These are phyloP conservation scores for Beauveria brongniartii DNA, from an alignment of 2,329 filamentous ascomycete species.

Conservation along the genomic window DNA sequence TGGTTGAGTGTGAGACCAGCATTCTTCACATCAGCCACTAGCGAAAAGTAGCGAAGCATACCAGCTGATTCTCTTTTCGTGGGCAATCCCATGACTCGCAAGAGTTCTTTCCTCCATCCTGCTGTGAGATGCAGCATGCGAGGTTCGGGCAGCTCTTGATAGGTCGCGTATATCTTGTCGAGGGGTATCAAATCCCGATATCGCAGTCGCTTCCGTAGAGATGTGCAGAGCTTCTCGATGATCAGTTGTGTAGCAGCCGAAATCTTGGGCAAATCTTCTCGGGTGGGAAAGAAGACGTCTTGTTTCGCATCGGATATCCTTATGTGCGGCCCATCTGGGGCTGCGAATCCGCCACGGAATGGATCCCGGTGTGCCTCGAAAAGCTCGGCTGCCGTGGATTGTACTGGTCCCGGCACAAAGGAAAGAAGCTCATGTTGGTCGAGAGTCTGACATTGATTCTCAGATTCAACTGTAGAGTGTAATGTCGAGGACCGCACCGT, in stretches of 20 bases:
- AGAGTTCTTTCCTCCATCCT: constrained; percentile 50
- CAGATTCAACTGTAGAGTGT: background rate
- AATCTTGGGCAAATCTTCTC: constrained; percentile 29
- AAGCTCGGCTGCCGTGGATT: constrained; percentile 43
- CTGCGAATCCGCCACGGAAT: constrained; percentile 45
- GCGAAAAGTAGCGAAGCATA: constrained; percentile 75
- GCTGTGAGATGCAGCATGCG: constrained; percentile 43
- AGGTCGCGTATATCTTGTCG: constrained; percentile 40
- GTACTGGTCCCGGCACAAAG: constrained; percentile 43
- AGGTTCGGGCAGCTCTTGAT: constrained; percentile 42
- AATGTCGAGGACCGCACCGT: background rate
- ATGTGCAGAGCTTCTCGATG: constrained; percentile 32
- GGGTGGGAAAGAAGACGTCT: constrained; percentile 39
- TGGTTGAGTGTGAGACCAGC: constrained; percentile 60
- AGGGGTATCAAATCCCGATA: constrained; percentile 33
- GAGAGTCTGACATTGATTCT: constrained; percentile 12
- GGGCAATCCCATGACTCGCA: constrained; percentile 60
- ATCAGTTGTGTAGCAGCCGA: constrained; percentile 27
- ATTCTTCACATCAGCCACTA: constrained; percentile 75
- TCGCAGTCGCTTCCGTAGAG: constrained; percentile 33
- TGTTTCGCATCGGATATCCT: constrained; percentile 41
- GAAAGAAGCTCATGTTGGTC: constrained; percentile 40
- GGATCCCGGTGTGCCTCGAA: constrained; percentile 45
- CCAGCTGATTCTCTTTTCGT: constrained; percentile 46
- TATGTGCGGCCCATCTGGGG: constrained; percentile 39